Percentiles rank a stretch among this genome's conserved stretches.
These are phyloP conservation scores for Aspergillus cavernicola DNA, from an alignment of 495 filamentous ascomycete genomes.

Conservation along the genomic window DNA sequence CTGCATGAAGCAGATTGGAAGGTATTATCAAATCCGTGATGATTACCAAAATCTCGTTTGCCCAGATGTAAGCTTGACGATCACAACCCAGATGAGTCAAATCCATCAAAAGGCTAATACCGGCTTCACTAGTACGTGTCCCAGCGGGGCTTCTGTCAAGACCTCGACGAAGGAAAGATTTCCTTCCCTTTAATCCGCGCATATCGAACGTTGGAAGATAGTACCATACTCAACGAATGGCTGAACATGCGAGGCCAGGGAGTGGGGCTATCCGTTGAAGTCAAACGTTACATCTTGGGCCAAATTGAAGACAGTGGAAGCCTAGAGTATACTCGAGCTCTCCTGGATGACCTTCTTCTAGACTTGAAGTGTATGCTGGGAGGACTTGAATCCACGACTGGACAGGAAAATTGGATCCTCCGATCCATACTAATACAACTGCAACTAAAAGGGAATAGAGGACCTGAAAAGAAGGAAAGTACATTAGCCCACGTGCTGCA, in stretches of 20 bases:
- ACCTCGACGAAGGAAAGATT: not conserved
- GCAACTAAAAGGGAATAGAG: not conserved
- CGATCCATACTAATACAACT: not conserved
- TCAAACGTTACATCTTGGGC: not conserved
- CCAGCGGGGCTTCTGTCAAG: not conserved
- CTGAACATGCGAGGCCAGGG: not conserved
- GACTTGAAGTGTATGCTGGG: not conserved
- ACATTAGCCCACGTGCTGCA: not conserved
- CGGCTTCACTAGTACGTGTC: not conserved
- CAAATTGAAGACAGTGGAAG: not conserved
- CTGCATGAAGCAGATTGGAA: not conserved
- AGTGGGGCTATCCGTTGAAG: not conserved
- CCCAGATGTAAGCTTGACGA: no score
- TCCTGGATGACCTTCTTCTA: not conserved
- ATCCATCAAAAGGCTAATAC: no score
- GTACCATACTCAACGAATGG: not conserved
- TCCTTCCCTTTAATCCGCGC: not conserved
- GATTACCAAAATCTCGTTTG: not conserved
- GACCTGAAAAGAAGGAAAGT: not conserved
- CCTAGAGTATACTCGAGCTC: not conserved
- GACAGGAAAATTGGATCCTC: not conserved
- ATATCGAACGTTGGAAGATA: not conserved
- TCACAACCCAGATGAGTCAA: no score
- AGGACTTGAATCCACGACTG: not conserved
- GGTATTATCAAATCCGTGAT: not conserved